These are phyloP conservation scores for Crithidia expoeki DNA, from an alignment of 208 protist genomes.

Conservation along the genomic window DNA sequence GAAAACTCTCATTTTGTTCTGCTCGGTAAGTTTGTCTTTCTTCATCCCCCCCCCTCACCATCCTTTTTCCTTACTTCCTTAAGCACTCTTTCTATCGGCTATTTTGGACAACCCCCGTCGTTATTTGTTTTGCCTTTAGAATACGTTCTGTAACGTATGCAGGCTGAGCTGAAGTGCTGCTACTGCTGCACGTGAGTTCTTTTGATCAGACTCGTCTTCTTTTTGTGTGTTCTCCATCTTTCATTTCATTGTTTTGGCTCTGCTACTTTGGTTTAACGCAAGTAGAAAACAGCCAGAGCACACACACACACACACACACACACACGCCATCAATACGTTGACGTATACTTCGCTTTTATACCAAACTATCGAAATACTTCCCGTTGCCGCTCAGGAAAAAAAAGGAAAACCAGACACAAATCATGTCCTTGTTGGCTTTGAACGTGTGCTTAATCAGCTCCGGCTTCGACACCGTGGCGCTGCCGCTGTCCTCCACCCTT, in stretches of 20 bases:
- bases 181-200: neutral
- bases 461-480: slow-evolving; percentile 63
- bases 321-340: too few relatives aligned
- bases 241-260: neutral
- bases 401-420: too few relatives aligned
- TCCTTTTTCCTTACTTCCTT: too few relatives aligned
- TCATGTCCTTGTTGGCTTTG: slow-evolving; percentile 71
- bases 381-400: too few relatives aligned
- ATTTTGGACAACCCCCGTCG: neutral
- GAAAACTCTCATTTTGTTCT: too few relatives aligned
- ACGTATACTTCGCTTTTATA: neutral
- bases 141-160: neutral
- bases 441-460: slow-evolving; percentile 74
- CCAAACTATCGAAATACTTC: neutral
- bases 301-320: too few relatives aligned
- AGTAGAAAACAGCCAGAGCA: neutral
- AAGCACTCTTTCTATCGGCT: too few relatives aligned
- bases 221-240: slow-evolving; percentile 1
- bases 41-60: too few relatives aligned
- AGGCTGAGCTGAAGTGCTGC: neutral
- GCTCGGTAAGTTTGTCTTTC: too few relatives aligned
- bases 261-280: neutral
- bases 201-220: neutral
- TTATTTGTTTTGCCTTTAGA: slow-evolving; percentile 11
- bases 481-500: slow-evolving; percentile 72